Conservation (phyloP, 2,329 filamentous ascomycete genomes). For the Xylaria arbuscula region DNA sequence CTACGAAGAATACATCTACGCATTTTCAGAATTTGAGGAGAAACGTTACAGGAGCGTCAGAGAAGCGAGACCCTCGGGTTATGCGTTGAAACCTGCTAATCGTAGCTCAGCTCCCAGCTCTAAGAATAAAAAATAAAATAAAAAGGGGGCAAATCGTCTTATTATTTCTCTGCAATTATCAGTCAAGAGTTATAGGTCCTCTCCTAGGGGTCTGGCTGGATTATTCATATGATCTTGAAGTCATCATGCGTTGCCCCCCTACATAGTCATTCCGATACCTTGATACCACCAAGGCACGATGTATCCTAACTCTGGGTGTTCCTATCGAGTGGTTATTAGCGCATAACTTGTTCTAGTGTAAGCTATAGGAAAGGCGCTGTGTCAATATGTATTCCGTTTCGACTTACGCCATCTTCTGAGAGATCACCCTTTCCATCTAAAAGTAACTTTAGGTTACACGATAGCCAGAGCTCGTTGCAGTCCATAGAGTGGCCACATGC, state of each 20-base stretch:
- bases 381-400: background rate
- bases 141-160: too few relatives aligned
- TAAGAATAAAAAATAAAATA: too few relatives aligned
- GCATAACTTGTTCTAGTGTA: background rate
- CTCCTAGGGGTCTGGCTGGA: too few relatives aligned
- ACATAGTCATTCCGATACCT: constrained; percentile 34
- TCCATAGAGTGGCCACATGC: constrained; percentile 36
- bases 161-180: too few relatives aligned
- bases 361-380: background rate
- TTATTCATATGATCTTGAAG: too few relatives aligned
- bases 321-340: constrained; percentile 23
- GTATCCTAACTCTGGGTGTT: constrained; percentile 31
- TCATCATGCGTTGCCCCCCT: background rate
- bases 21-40: background rate
- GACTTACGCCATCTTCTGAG: constrained; percentile 30
- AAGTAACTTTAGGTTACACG: constrained; percentile 34
- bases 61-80: background rate
- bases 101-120: too few relatives aligned
- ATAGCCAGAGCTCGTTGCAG: constrained; percentile 34
- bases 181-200: too few relatives aligned
- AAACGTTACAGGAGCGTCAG: background rate
- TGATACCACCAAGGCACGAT: constrained; percentile 39
- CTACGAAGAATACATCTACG: too few relatives aligned
- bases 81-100: too few relatives aligned
- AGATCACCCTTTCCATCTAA: constrained; percentile 18